Percentiles rank a stretch among this genome's conserved stretches.
phyloP scores from a whole-genome alignment of 2,329 filamentous ascomycete genomes.

The Colletotrichum scovillei region DNA sequence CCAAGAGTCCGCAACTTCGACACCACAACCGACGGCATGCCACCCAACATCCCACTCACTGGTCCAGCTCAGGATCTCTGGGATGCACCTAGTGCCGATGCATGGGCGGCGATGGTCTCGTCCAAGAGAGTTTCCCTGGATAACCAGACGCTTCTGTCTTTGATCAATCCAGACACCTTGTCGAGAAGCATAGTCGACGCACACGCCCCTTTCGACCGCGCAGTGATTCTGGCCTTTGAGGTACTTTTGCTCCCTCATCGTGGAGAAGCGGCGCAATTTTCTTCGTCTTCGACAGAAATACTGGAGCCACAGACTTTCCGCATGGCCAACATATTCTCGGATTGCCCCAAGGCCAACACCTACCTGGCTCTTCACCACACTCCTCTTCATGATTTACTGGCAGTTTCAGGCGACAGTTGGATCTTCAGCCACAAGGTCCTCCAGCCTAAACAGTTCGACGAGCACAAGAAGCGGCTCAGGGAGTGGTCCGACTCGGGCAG shows the following conservation, averaged over 20 bases:
- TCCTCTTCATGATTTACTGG: conserved; percentile 67
- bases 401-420: conserved; percentile 69
- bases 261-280: conserved; percentile 41
- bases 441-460: conserved; percentile 54
- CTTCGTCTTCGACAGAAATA: conserved; percentile 39
- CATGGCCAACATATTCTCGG: conserved; percentile 56
- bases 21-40: conserved; percentile 46
- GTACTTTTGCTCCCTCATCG: conserved; percentile 52
- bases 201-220: conserved; percentile 51
- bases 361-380: conserved; percentile 69
- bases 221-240: conserved; percentile 53
- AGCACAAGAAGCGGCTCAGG: conserved; percentile 59
- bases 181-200: conserved; percentile 49
- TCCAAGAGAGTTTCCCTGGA: conserved; percentile 35
- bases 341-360: conserved; percentile 59
- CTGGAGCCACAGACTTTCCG: conserved; percentile 40
- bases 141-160: conserved; percentile 20
- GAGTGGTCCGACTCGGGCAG: conserved; percentile 57
- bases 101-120: conserved; percentile 56
- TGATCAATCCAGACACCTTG: conserved; percentile 45
- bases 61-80: conserved; percentile 58
- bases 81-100: conserved; percentile 56
- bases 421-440: conserved; percentile 66
- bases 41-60: conserved; percentile 58
- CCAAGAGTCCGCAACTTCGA: conserved; percentile 49